Percentiles rank a stretch among this genome's conserved stretches.
Conservation (phyloP, 2,329 filamentous ascomycete species). For the Penicillium sp. region DNA sequence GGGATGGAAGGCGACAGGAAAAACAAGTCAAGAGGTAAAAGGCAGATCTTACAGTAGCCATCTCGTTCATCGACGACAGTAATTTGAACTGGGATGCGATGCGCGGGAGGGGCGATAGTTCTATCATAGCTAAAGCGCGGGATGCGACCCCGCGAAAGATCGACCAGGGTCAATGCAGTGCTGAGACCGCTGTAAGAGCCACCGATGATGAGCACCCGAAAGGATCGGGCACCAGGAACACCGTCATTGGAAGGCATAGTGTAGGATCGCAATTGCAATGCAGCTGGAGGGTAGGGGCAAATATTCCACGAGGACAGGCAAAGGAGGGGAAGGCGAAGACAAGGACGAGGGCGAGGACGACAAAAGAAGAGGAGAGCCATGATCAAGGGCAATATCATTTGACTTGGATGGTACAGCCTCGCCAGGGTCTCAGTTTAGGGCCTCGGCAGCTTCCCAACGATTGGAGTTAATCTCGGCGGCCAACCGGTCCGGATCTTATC, state of each 20-base stretch:
- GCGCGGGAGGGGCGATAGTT: conserved; percentile 28
- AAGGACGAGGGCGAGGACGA: background rate
- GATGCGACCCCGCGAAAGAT: conserved; percentile 62
- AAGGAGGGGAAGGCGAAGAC: background rate
- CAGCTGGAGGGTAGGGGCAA: background rate
- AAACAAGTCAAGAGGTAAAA: background rate
- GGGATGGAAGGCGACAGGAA: background rate
- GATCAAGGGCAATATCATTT: background rate
- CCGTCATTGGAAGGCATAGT: conserved; percentile 35
- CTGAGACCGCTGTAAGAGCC: conserved; percentile 75
- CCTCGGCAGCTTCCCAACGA: background rate
- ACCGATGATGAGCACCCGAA: conserved; percentile 69
- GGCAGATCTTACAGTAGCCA: conserved; percentile 68
- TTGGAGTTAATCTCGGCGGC: background rate
- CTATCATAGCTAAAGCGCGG: conserved; percentile 49
- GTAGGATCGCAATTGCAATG: background rate
- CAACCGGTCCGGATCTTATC: conserved; percentile 14
- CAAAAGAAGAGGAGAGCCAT: background rate
- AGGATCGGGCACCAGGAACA: conserved; percentile 25
- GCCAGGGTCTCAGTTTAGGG: background rate
- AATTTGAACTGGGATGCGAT: conserved; percentile 65
- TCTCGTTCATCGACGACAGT: conserved; percentile 80
- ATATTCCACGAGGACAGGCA: background rate
- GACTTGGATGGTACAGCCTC: background rate
- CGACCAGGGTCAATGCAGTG: conserved; percentile 68